These are phyloP conservation scores for Hapsidospora chrysogenum DNA, from an alignment of 495 filamentous ascomycete genomes.

Conservation along the genomic window DNA sequence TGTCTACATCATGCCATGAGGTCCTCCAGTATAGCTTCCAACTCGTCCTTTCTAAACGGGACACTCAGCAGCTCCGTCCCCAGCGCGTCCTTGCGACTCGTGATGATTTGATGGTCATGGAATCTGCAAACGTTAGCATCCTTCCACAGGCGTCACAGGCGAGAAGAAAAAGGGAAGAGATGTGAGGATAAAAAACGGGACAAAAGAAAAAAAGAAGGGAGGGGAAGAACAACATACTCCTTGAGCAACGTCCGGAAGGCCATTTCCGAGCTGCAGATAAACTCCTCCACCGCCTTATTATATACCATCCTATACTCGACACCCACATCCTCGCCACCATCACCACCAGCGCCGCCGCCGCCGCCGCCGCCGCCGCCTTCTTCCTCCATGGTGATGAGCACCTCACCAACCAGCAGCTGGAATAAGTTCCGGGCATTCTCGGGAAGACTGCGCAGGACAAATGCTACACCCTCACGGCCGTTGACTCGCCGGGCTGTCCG, in stretches of 20 bases:
- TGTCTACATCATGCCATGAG: constrained; percentile 44
- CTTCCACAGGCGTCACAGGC: too few relatives aligned
- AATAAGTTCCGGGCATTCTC: constrained; percentile 85
- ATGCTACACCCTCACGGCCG: constrained; percentile 83
- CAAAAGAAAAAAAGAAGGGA: not conserved
- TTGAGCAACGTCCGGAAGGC: constrained; percentile 85
- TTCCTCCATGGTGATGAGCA: constrained; percentile 55
- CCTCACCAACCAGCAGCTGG: constrained; percentile 64
- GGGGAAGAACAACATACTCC: constrained; percentile 40
- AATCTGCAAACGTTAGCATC: constrained; percentile 33
- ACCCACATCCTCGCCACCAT: constrained; percentile 39
- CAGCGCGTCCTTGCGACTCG: constrained; percentile 63
- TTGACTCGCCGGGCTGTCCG: constrained; percentile 66
- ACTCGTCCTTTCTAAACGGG: constrained; percentile 73
- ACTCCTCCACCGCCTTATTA: constrained; percentile 88
- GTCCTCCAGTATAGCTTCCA: constrained; percentile 81
- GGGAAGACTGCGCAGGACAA: constrained; percentile 74
- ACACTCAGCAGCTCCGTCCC: constrained; percentile 76
- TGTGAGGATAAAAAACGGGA: not conserved
- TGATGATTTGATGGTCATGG: constrained; percentile 94
- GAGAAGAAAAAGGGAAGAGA: not conserved
- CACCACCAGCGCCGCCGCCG: too few relatives aligned
- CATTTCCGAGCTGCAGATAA: constrained; percentile 93
- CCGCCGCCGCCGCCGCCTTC: constrained; percentile 21
- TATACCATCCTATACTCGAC: constrained; percentile 86